Conservation (phyloP, 2,329 filamentous ascomycete species). For the Colletotrichum phormii region DNA sequence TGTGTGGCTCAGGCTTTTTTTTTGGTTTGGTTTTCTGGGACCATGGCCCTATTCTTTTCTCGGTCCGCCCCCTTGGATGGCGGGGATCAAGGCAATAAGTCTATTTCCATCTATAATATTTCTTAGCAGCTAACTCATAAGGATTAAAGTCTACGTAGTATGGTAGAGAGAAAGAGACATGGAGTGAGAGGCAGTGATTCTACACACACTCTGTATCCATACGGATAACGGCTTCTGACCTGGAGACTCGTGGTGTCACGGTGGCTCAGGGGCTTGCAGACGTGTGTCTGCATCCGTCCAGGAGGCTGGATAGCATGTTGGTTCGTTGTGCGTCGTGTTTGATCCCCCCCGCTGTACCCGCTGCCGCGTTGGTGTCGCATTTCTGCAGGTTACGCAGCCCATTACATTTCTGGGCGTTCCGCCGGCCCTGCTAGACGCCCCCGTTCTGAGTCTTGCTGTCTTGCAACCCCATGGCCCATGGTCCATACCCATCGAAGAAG, state of each 20-base stretch:
- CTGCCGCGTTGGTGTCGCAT: conserved; percentile 18
- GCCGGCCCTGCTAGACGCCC: not conserved
- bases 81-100: not conserved
- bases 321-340: conserved; percentile 2
- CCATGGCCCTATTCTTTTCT: not conserved
- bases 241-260: not conserved
- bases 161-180: too few relatives aligned
- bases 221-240: not conserved
- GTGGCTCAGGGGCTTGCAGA: conserved; percentile 24
- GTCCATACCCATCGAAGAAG: not conserved
- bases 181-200: not conserved
- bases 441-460: not conserved
- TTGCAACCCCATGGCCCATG: not conserved
- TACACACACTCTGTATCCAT: not conserved
- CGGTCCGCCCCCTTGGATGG: not conserved
- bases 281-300: not conserved
- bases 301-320: conserved; percentile 10
- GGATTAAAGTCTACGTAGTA: too few relatives aligned
- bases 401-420: conserved; percentile 16
- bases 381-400: not conserved
- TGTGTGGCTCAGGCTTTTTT: conserved; percentile 20
- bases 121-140: too few relatives aligned
- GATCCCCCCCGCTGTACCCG: not conserved
- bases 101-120: not conserved
- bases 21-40: not conserved